phyloP scores from a whole-genome alignment of 2,329 filamentous ascomycete species.

The Penicillium glabrum region DNA sequence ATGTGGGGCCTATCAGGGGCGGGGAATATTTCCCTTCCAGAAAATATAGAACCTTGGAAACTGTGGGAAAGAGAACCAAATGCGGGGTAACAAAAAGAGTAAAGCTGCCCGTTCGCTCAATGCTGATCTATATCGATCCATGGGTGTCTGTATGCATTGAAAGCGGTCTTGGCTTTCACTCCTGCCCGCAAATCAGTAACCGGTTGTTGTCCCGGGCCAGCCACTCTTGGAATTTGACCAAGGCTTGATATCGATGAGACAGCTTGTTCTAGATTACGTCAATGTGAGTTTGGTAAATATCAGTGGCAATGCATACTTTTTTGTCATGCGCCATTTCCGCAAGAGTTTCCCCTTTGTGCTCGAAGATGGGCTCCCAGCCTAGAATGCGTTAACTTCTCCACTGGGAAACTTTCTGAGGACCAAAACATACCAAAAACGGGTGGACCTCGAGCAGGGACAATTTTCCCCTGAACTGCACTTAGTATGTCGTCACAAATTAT shows the following conservation, averaged over 20 bases:
- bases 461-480: constrained; percentile 56
- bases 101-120: neutral
- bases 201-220: constrained; percentile 4
- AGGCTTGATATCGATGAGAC: constrained; percentile 16
- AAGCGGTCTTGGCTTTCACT: neutral
- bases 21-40: constrained; percentile 20
- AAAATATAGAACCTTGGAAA: neutral
- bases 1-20: constrained; percentile 7
- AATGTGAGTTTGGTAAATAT: neutral
- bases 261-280: constrained; percentile 14
- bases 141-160: neutral
- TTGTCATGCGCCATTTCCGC: constrained; percentile 84
- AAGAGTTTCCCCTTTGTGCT: constrained; percentile 79
- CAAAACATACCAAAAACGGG: constrained; percentile 67
- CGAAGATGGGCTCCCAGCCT: constrained; percentile 92
- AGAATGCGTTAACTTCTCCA: neutral
- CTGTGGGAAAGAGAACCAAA: neutral
- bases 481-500: constrained; percentile 52
- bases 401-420: neutral
- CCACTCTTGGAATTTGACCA: constrained; percentile 16
- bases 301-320: constrained; percentile 15
- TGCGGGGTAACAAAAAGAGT: neutral
- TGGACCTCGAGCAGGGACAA: constrained; percentile 74
- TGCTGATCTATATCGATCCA: neutral
- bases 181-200: neutral